Conservation (phyloP, 345 rosid genomes). For the Excoecaria cochinchinensis region DNA sequence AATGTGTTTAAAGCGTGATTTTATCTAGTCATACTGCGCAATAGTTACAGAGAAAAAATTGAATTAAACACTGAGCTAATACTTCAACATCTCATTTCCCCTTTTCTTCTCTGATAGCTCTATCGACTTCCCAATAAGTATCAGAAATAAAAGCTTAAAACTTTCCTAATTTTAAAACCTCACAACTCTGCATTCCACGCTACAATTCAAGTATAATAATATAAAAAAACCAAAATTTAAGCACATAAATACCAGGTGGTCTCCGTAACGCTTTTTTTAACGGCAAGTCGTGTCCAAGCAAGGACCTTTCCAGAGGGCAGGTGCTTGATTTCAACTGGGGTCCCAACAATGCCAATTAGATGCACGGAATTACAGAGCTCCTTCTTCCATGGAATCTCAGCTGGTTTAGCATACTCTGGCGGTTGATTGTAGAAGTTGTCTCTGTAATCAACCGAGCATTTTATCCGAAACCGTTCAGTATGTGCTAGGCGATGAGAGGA, state of each 20-base stretch:
- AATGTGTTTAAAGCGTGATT: background rate
- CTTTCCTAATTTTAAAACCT: background rate
- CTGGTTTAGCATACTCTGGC: conserved; percentile 31
- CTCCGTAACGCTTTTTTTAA: conserved; percentile 49
- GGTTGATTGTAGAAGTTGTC: conserved; percentile 28
- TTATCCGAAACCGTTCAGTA: conserved; percentile 18
- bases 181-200: background rate
- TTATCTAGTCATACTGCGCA: too few relatives aligned
- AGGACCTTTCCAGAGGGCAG: conserved; percentile 56
- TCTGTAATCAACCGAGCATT: conserved; percentile 37
- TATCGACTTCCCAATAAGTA: background rate
- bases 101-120: background rate
- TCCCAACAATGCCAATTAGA: conserved; percentile 54
- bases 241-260: conserved; percentile 40
- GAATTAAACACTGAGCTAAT: background rate
- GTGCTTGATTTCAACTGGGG: conserved; percentile 50
- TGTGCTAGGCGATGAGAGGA: background rate
- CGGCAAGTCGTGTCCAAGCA: conserved; percentile 60
- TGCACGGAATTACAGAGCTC: conserved; percentile 53
- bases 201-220: background rate
- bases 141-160: background rate
- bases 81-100: background rate
- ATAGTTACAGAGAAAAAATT: background rate
- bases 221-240: background rate
- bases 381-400: conserved; percentile 57